Base-by-base conservation (phyloP, 2,329 filamentous ascomycete genomes). In the Nothomitra cinnamomea region DNA sequence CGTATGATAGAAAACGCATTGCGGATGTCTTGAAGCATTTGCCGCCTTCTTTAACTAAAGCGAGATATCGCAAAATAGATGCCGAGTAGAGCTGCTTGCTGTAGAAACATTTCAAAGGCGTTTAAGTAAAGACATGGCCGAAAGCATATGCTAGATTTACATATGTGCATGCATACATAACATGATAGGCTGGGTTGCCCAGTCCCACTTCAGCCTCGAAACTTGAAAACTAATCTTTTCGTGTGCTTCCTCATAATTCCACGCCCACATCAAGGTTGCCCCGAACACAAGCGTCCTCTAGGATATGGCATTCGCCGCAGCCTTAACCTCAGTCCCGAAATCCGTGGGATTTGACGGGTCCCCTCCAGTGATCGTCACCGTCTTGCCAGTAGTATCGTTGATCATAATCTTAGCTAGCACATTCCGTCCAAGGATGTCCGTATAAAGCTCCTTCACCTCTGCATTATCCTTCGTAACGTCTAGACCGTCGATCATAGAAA, bases 401-500 rank as follows among this genome's bases (percentile, higher is more conserved):
- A 61, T 56, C 40, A 61, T 50, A 43, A 61, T 38, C 12, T 58
- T 35, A 10, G 58, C 47, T 55, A 60, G 58, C 43, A 61, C 54
- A 28, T 56, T 58, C 7, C 60, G 55, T 21, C 56, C 56, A 19
- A 59, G 56, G 21, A 59, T 56, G 25, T 62, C 60, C 7, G 56
- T 38, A 35, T 58, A 61, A 19, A 58, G 52, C 13, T 56, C 54
- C 2, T 55, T 19, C 8, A 59, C 59, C n/a, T 56, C 56, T 28
- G 21, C 42, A 17, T 60, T 56, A 32, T 57, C 57, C 17, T 61
- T 60, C 52, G 70, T 64, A 42, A 67, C 68, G 17, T 71, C 66
- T 22, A 71, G 62, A 62, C 70, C 67, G 5, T 61, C 62, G 57
- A 69, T 64, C 61, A 70, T 69, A 56, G 70, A 71, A 38, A 63